Base-by-base conservation (phyloP, 495 filamentous ascomycete species). In the Daldinia vernicosa region DNA sequence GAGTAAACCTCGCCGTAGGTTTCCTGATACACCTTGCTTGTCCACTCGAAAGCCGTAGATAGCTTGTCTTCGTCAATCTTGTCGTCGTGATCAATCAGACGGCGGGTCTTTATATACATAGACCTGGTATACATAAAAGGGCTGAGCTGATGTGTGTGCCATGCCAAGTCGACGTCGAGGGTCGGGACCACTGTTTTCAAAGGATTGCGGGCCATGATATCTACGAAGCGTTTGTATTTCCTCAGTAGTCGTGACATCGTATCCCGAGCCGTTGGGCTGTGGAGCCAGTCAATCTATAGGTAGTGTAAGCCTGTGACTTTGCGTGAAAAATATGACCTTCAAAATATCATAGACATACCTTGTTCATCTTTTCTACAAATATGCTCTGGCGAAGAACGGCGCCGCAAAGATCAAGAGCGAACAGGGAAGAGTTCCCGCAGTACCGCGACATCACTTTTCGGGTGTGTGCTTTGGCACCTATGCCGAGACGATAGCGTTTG, bases 11-110 rank as follows among this genome's bases (percentile, higher is more conserved):
- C 85, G 7, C 82, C 80, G 71, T 83, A 89, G 17, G 79, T 81
- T 35, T 89, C 86, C 70, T 90, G 84, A 76, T 93, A 97, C 11
- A 74, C 79, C 71, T 88, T 89, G 76, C 82, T 86, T 0, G 94
- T 97, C 89, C 90, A 92, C 74, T 88, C 88, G 69, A 96, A 95
- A 45, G 84, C 83, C 14, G 80, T 79, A 53, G 84, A 87, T 28
- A 96, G 83, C 22, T 80, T 80, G 43, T 74, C 80, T 61, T 92
- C 90, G 17, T 86, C 87, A 33, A 97, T 89, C 76, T 93, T 93
- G 84, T 97, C 94, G 77, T 97, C 91, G 77, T 97, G 94, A 74
- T 94, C 91, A 64, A 95, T 84, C 74, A 94, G 91, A 40, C 84
- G 84, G 6, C 57, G 70, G 9, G 75, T 79, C 33, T 75, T 69